Evolutionary conservation across 495 filamentous ascomycete genomes (phyloP).

Genomic region (Thozetella sp.): DNA sequence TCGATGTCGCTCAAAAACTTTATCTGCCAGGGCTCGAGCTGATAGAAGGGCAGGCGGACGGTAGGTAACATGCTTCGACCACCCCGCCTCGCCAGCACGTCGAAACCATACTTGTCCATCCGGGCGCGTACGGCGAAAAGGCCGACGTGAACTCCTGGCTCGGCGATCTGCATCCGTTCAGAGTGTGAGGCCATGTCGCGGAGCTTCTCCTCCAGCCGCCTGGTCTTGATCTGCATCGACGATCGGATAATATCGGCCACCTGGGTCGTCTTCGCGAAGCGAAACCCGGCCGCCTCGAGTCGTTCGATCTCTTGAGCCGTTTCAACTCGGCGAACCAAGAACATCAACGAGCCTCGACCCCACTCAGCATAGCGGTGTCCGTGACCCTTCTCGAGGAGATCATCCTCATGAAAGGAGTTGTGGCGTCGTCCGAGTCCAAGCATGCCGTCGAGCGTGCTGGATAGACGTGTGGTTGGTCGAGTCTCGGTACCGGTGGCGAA

Average conservation of each 20-base stretch:
- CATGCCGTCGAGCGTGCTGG: neutral
- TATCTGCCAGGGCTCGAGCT: conserved; percentile 51
- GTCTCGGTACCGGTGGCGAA: conserved; percentile 47
- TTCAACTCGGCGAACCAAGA: conserved; percentile 61
- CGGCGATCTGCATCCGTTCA: conserved; percentile 41
- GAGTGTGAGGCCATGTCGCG: conserved; percentile 56
- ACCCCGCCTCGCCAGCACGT: conserved; percentile 62
- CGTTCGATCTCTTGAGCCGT: conserved; percentile 46
- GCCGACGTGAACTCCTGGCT: conserved; percentile 66
- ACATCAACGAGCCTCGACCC: conserved; percentile 65
- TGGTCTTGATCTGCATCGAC: conserved; percentile 59
- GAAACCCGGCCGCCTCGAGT: conserved; percentile 60
- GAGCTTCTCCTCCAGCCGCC: conserved; percentile 48
- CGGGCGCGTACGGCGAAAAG: conserved; percentile 68
- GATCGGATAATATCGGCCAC: conserved; percentile 58
- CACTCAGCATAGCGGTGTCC: conserved; percentile 1
- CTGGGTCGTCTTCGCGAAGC: conserved; percentile 61
- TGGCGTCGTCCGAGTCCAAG: neutral
- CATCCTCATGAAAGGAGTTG: neutral
- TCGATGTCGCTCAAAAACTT: conserved; percentile 29
- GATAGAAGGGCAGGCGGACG: conserved; percentile 46
- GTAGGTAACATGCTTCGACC: conserved; percentile 60
- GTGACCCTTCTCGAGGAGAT: neutral
- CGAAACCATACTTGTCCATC: conserved; percentile 58
- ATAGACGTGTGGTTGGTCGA: neutral